Evolutionary conservation across 306 rosid genomes (phyloP).

Genomic region (Medicago ruthenica): DNA sequence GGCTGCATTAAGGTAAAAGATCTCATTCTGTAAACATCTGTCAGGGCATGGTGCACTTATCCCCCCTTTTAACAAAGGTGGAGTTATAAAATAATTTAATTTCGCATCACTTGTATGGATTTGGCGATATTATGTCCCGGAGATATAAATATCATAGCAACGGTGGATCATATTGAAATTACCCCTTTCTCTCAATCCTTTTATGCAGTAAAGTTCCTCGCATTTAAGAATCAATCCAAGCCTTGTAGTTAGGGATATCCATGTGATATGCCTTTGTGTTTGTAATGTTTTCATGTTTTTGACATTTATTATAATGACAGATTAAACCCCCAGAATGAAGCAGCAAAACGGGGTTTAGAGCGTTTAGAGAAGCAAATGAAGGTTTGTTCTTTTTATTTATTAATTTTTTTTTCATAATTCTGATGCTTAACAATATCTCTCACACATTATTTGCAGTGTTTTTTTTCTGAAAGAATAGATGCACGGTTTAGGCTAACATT

Average conservation of each 20-base stretch:
- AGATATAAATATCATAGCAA: not conserved
- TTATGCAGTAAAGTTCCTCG: not conserved
- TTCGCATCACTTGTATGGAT: slow-evolving; percentile 18
- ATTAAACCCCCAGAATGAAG: slow-evolving; percentile 93
- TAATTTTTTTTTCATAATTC: not conserved
- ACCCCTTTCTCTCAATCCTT: not conserved
- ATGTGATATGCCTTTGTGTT: slow-evolving; percentile 29
- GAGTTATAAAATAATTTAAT: not conserved
- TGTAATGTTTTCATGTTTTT: slow-evolving; percentile 33
- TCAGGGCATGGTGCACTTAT: slow-evolving; percentile 28
- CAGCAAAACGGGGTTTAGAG: slow-evolving; percentile 91
- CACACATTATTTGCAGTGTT: slow-evolving; percentile 25
- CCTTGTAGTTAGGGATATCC: not conserved
- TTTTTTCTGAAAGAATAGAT: slow-evolving; percentile 21
- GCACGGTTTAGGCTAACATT: slow-evolving; percentile 15
- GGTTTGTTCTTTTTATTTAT: slow-evolving; percentile 54
- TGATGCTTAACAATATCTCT: slow-evolving; percentile 16
- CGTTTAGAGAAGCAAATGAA: slow-evolving; percentile 98
- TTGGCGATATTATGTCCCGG: slow-evolving; percentile 5
- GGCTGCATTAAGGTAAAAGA: slow-evolving; percentile 84
- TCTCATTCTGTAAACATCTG: slow-evolving; percentile 33
- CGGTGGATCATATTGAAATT: not conserved
- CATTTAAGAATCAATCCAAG: not conserved
- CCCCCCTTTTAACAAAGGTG: not conserved
- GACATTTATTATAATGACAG: slow-evolving; percentile 56